Evolutionary conservation across 2,329 filamentous ascomycete genomes (phyloP).

Genomic region (Pseudofabraea citricarpa): DNA sequence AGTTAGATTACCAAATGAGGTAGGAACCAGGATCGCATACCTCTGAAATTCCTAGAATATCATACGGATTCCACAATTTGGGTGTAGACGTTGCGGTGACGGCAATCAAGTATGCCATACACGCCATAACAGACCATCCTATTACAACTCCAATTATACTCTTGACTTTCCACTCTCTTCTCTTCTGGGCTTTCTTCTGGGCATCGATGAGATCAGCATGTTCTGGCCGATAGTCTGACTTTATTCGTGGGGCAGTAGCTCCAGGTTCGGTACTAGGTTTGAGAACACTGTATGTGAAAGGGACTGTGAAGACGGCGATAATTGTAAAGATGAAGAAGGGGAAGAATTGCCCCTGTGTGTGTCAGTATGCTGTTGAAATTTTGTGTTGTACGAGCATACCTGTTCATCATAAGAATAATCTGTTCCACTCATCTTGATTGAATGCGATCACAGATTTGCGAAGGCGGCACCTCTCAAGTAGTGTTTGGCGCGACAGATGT

Average conservation of each 20-base stretch:
- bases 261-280: slow-evolving; percentile 72
- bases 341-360: slow-evolving; percentile 85
- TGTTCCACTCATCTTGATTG: slow-evolving; percentile 35
- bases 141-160: slow-evolving; percentile 68
- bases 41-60: slow-evolving; percentile 82
- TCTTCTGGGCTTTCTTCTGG: slow-evolving; percentile 81
- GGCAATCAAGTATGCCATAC: slow-evolving; percentile 87
- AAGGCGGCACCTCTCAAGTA: not conserved
- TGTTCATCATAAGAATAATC: slow-evolving; percentile 99
- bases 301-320: slow-evolving; percentile 79
- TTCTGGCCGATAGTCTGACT: slow-evolving; percentile 73
- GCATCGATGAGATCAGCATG: slow-evolving; percentile 79
- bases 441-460: not conserved
- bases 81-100: slow-evolving; percentile 66
- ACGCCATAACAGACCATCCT: slow-evolving; percentile 80
- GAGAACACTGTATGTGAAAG: slow-evolving; percentile 83
- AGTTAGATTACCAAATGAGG: slow-evolving; percentile 8
- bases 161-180: slow-evolving; percentile 85
- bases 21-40: slow-evolving; percentile 38
- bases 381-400: slow-evolving; percentile 45
- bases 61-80: slow-evolving; percentile 95
- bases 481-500: not conserved
- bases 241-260: slow-evolving; percentile 76
- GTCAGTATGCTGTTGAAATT: no score
- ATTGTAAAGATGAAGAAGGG: slow-evolving; percentile 97